These are phyloP conservation scores for Amborella trichopoda DNA, from an alignment of 164 flowering plant genomes.

Conservation along the genomic window DNA sequence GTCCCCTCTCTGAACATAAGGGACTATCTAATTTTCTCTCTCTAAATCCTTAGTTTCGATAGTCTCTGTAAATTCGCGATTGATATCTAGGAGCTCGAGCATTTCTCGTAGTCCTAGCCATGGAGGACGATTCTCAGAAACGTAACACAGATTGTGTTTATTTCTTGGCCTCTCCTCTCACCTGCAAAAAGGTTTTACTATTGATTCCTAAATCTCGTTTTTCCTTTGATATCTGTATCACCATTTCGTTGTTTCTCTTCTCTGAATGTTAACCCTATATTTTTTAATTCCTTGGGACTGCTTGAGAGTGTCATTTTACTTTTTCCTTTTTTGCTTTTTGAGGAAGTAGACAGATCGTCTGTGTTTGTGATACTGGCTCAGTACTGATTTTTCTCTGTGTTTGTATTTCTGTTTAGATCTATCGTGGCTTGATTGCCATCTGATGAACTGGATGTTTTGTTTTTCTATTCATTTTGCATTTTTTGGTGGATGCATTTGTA, in stretches of 20 bases:
- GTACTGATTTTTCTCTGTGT: too few relatives aligned
- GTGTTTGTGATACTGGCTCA: too few relatives aligned
- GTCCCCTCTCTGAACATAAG: background rate
- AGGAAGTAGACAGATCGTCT: too few relatives aligned
- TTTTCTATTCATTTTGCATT: background rate
- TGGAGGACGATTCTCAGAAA: constrained; percentile 49
- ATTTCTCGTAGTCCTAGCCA: constrained; percentile 1
- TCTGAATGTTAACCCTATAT: too few relatives aligned
- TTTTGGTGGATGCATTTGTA: background rate
- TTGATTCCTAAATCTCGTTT: background rate
- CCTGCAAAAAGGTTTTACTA: constrained; percentile 84
- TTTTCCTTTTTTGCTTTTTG: too few relatives aligned
- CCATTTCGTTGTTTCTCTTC: too few relatives aligned
- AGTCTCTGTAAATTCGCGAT: background rate
- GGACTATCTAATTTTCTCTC: background rate
- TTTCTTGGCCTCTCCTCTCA: constrained; percentile 86
- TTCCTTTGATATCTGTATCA: too few relatives aligned
- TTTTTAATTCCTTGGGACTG: too few relatives aligned
- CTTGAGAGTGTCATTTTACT: too few relatives aligned
- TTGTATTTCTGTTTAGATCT: too few relatives aligned
- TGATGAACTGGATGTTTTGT: background rate
- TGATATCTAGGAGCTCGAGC: background rate
- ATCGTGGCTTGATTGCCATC: too few relatives aligned
- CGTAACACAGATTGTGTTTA: constrained; percentile 75
- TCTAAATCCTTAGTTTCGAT: background rate